Base-by-base conservation (phyloP, 257 asterid genomes). In the Nicotiana obtusifolia region DNA sequence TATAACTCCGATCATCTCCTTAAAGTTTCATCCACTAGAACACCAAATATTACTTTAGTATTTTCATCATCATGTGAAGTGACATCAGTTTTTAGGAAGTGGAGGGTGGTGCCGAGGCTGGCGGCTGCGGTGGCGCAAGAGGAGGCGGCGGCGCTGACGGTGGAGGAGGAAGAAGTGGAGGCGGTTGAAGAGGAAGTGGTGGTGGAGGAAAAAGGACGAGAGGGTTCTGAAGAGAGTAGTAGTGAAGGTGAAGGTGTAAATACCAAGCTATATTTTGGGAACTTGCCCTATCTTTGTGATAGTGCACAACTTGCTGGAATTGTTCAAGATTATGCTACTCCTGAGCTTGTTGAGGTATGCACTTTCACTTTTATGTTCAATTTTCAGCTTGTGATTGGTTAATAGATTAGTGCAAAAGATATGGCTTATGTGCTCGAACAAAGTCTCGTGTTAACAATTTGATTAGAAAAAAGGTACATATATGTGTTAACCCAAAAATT, bases 291-390 rank as follows among this genome's bases (percentile, higher is more conserved):
- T 73, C 85, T 71, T 77, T 92, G 95, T 81, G 98, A 95, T 64
- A 93, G 98, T 87, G 91, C 98, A 31, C 97, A 95, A 80, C 98
- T 95, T 82, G 99, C 98, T 81, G 99, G 98, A 20, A 89, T 95
- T 26, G 87, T 94, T 86, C 99, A 94, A 85, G 93, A 91, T 6
- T 88, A 89, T 84, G 99, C 91, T 54, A 92, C 92, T 64, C 98
- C 98, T 9, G 99, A 95, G 88, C 92, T 95, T 1, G 90, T 95
- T 84, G 99, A 94, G 97, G 99, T 95, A 81, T 57, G 9, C 61
- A 73, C 33, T 22, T 73, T 30, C 33, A 30, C 33, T 30, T 30
- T 30, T 30, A 30, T 30, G 33, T 30, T 30, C 33, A 30, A 30
- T 30, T 30, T 30, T 30, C 33, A 30, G 33, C 33, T 30, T 30